Conservation (phyloP, 2,329 filamentous ascomycete genomes). For the Aspergillus viridinutans region DNA sequence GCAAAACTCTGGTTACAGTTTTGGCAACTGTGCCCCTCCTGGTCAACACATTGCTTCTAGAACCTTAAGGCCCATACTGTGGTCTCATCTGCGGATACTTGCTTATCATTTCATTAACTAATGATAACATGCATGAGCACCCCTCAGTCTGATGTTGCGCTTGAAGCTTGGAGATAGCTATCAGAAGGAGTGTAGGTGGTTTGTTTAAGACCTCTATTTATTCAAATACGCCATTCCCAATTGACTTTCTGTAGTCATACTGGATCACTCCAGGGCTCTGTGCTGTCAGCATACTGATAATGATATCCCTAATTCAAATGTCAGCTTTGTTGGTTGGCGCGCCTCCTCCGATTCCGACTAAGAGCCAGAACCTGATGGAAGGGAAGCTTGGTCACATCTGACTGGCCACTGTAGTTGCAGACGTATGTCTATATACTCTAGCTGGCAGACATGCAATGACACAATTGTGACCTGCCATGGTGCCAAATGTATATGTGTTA, state of each 20-base stretch:
- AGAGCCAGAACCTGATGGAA: conserved; percentile 17
- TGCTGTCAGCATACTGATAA: conserved; percentile 20
- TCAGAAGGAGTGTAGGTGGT: conserved; percentile 12
- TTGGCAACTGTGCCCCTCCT: no score
- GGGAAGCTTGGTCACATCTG: conserved; percentile 25
- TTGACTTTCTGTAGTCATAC: conserved; percentile 25
- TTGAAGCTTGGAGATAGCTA: conserved; percentile 7
- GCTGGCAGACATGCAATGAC: conserved; percentile 21
- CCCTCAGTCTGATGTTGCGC: not conserved
- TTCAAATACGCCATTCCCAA: conserved; percentile 14
- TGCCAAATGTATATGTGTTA: conserved; percentile 22
- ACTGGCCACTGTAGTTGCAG: conserved; percentile 18
- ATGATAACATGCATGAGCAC: no score
- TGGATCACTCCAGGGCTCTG: conserved; percentile 23
- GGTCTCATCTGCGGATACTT: no score
- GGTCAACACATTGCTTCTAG: no score
- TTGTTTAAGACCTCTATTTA: conserved; percentile 16
- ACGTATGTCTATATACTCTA: conserved; percentile 15
- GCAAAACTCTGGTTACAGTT: no score
- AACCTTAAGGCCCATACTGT: no score
- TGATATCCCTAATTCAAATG: conserved; percentile 28
- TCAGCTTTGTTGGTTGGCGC: conserved; percentile 19
- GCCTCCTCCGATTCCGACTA: conserved; percentile 30
- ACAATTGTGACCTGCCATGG: conserved; percentile 20
- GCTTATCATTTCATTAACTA: no score